Evolutionary conservation across 2,329 filamentous ascomycete genomes (phyloP).

Genomic region (Atkinsonella hypoxylon): DNA sequence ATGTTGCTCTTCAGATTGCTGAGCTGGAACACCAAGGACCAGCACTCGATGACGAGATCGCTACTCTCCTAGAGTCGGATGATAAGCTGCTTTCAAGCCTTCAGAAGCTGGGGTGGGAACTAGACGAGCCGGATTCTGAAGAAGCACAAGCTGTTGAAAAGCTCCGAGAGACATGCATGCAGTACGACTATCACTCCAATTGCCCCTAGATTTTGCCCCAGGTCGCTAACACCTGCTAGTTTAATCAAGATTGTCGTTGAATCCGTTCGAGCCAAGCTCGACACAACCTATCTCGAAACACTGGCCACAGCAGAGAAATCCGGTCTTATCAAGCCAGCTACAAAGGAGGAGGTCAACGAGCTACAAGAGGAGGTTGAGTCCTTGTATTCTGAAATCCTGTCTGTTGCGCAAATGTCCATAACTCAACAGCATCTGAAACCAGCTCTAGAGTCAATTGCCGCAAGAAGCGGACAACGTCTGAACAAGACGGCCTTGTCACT

Average conservation of each 20-base stretch:
- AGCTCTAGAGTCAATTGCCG: conserved; percentile 34
- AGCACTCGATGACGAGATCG: conserved; percentile 35
- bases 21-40: conserved; percentile 41
- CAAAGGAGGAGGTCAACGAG: conserved; percentile 31
- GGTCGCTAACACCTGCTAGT: conserved; percentile 16
- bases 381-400: conserved; percentile 55
- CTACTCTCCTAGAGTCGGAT: conserved; percentile 43
- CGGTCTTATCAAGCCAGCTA: conserved; percentile 15
- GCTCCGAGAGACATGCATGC: conserved; percentile 47
- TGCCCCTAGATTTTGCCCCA: too few relatives aligned
- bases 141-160: conserved; percentile 41
- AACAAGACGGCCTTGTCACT: conserved; percentile 34
- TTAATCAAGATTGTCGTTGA: conserved; percentile 47
- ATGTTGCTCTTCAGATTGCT: conserved; percentile 31
- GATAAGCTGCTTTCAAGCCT: conserved; percentile 53
- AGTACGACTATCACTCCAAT: conserved; percentile 16
- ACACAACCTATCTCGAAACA: conserved; percentile 42
- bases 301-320: conserved; percentile 20
- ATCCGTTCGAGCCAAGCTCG: conserved; percentile 39
- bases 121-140: conserved; percentile 39
- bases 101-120: conserved; percentile 52
- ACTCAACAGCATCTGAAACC: conserved; percentile 56
- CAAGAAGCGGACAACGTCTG: conserved; percentile 31
- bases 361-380: conserved; percentile 56
- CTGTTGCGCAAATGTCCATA: conserved; percentile 58